Conservation (phyloP, 2,329 filamentous ascomycete species). For the Curvularia hawaiiensis region DNA sequence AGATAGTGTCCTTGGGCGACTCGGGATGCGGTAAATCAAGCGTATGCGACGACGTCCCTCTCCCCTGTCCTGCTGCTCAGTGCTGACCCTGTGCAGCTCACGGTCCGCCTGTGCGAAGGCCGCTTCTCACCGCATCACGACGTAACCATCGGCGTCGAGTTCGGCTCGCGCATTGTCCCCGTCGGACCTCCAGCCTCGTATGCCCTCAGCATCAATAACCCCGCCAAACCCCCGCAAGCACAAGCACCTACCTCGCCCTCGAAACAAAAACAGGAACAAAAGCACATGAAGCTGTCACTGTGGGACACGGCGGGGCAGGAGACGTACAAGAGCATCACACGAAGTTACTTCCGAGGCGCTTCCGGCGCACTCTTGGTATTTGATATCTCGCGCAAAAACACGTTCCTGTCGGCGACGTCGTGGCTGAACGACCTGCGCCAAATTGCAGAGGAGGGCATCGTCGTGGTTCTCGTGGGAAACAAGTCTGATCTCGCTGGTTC, state of each 20-base stretch:
- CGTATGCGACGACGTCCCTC: conserved; percentile 44
- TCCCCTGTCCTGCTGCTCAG: background rate
- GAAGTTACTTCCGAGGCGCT: conserved; percentile 89
- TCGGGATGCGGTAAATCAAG: conserved; percentile 93
- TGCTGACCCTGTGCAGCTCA: conserved; percentile 61
- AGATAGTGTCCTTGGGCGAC: conserved; percentile 97
- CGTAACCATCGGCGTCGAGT: conserved; percentile 96
- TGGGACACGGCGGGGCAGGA: conserved; percentile 98
- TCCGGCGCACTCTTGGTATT: conserved; percentile 85
- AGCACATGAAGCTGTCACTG: conserved; percentile 91
- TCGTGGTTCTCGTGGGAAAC: conserved; percentile 93
- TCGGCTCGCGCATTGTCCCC: conserved; percentile 89
- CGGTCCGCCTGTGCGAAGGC: conserved; percentile 94
- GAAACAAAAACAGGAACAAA: conserved; percentile 52
- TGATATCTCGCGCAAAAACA: conserved; percentile 84
- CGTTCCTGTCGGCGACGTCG: conserved; percentile 85
- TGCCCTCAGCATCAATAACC: conserved; percentile 60
- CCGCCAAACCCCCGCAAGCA: conserved; percentile 30
- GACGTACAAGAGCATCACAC: conserved; percentile 94
- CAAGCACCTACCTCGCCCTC: conserved; percentile 26
- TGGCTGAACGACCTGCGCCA: conserved; percentile 94
- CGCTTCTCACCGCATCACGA: conserved; percentile 94
- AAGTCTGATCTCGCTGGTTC: conserved; percentile 78
- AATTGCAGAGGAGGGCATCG: conserved; percentile 94
- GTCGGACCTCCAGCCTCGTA: conserved; percentile 81